Percentiles rank a stretch among this genome's conserved stretches.
These are phyloP conservation scores for Trichoderma harzianum DNA, from an alignment of 2,329 filamentous ascomycete species.

Conservation along the genomic window DNA sequence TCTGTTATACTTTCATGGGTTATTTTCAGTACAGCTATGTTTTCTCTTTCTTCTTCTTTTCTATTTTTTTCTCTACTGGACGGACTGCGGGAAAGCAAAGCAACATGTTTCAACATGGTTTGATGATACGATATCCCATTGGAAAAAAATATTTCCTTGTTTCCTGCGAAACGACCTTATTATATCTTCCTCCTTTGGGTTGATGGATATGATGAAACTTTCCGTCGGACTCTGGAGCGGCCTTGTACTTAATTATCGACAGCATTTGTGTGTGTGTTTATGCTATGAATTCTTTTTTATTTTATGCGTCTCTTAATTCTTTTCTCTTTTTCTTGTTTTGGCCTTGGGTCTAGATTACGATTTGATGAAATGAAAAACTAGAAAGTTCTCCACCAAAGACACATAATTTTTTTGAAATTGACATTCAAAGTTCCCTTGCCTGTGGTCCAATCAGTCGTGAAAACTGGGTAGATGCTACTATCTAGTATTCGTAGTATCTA, in stretches of 20 bases:
- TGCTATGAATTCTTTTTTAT: neutral
- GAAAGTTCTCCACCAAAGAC: neutral
- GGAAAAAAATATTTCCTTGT: neutral
- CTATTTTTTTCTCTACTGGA: neutral
- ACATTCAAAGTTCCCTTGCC: neutral
- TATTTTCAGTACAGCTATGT: slow-evolving; percentile 14
- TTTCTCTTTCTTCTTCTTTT: slow-evolving; percentile 9
- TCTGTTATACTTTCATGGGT: slow-evolving; percentile 18
- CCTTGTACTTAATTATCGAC: slow-evolving; percentile 1
- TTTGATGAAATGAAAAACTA: neutral
- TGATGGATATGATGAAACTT: slow-evolving; percentile 12
- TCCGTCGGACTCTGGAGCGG: neutral
- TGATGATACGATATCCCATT: slow-evolving; percentile 15
- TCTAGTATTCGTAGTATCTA: neutral
- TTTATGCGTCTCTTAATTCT: neutral
- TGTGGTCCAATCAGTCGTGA: neutral
- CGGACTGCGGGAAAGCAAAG: slow-evolving; percentile 10
- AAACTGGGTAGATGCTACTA: neutral
- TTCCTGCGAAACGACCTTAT: neutral
- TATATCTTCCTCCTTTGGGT: neutral
- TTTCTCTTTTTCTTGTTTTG: neutral
- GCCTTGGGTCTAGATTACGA: neutral
- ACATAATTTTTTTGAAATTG: neutral
- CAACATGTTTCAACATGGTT: slow-evolving; percentile 15
- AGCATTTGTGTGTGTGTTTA: neutral